Evolutionary conservation across 495 filamentous ascomycete species (phyloP), one percentile per base, ranked within the genome.

Genomic region (Friedmanniomyces simplex): DNA sequence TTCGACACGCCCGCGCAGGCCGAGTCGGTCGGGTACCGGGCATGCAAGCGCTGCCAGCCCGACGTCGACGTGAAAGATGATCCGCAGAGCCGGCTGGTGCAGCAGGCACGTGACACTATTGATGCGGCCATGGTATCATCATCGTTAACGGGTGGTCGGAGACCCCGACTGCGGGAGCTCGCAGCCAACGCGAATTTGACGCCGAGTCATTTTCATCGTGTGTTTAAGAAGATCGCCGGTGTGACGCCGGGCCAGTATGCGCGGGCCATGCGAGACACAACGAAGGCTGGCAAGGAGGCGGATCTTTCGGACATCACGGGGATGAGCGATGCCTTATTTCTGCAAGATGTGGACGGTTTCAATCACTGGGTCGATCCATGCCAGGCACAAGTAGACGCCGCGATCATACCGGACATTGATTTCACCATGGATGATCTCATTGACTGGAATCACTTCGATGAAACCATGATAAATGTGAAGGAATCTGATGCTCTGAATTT

Each of bases 21-120:
- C 22, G 73, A 77, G 63, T 60, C 65, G 3, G 80, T 73, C 18
- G 82, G 82, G 0, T 84, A 78, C 59, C 70, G 81, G 48, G 63
- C 81, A n/a, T 85, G 83, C 70, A 84, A 84, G 71, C 73, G 83
- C 59, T 86, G 82, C 67, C 74, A 75, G 36, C 82, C 82, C 14
- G 71, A 79, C 30, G 62, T 63, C 22, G 42, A 18, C 42, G 22
- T 18, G 42, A 3, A 46, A 46, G 42, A 46, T 46, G 42, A 46
- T 46, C 42, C 42, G 22, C 42, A 46, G 4, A 46, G 42, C 3
- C 42, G 42, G 42, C 42, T 46, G 42, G 42, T 46, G 42, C 42
- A 46, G 42, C n/a, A 46, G 42, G 42, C 42, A 14, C 42, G 42
- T 46, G 42, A 46, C 42, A 46, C n/a, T 13, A 46, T 46, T 46